Base-by-base conservation (phyloP, 148 eudicot species). In the Selenicereus undatus region DNA sequence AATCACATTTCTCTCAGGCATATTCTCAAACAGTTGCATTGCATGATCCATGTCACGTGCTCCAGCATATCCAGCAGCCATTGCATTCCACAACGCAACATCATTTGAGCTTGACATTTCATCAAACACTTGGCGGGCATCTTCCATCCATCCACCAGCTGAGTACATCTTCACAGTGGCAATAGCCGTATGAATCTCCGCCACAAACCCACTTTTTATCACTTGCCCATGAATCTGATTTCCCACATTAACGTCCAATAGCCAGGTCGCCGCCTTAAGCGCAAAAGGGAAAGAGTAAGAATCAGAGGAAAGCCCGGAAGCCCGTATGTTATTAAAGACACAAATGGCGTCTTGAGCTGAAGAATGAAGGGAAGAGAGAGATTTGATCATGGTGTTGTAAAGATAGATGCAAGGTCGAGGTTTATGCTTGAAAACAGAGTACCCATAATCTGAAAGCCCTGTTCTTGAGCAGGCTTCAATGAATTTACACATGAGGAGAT, bases 71-170 rank as follows among this genome's bases (percentile, higher is more conserved):
- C 89, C 97, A 27, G 92, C 86, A 77, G 87, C 79, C 83, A 92
- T 86, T 0, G 92, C 90, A 82, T 91, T 93, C 97, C 93, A 93
- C 56, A 85, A 84, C 16, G 86, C 87, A 12, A 85, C 80, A 71
- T 86, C 89, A 0, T 68, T 43, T 71, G 80, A 87, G 14, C 51
- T 5, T 14, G 14, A 29, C 90, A 93, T 86, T 78, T 74, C 86
- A 79, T 91, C 91, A 27, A 93, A 93, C 86, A 85, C 80, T 45
- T 83, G 86, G 32, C 89, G 92, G 3, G 91, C 94, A 68, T 81
- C 82, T 5, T 9, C 76, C 24, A 83, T 52, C 22, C 27, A 30
- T 12, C 85, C 79, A 69, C 84, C 79, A 0, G 76, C 45, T 0
- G 86, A 84, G 24, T 89, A 91, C 89, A 88, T 84, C 39, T 78